A percentile compares a stretch with the other conserved stretches of the same genome.
Evolutionary conservation across 2,329 filamentous ascomycete species (phyloP).

Genomic region (Calonectria pauciramosa): DNA sequence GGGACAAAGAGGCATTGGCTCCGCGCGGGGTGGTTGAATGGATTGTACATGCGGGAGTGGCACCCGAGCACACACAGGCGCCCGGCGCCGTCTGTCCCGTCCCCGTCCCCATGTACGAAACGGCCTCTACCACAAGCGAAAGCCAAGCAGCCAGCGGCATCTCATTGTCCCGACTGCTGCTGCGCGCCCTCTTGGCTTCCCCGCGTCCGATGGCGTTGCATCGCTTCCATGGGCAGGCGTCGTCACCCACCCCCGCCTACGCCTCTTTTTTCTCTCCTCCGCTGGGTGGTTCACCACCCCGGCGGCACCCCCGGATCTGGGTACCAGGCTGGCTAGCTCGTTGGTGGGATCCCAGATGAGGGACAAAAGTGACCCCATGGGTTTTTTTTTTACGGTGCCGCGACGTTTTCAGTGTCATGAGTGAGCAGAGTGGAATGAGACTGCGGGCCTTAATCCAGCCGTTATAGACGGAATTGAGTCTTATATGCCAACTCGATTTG

Average conservation of each 20-base stretch:
- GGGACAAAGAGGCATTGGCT: not conserved
- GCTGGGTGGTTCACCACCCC: not conserved
- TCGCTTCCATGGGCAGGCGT: slow-evolving; percentile 13
- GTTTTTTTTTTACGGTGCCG: not conserved
- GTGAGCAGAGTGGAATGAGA: not conserved
- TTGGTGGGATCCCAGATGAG: not conserved
- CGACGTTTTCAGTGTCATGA: not conserved
- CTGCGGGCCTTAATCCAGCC: not conserved
- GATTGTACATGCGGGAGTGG: not conserved
- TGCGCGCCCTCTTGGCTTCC: slow-evolving; percentile 10
- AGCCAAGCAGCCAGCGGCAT: slow-evolving; percentile 6
- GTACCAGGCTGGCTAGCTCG: not conserved
- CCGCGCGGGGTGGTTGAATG: not conserved
- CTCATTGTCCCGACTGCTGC: slow-evolving; percentile 15
- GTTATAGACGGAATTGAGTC: not conserved
- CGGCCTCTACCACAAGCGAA: not conserved
- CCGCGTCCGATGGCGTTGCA: slow-evolving; percentile 26
- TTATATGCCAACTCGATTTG: not conserved
- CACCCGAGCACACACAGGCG: not conserved
- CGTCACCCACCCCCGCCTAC: slow-evolving; percentile 16
- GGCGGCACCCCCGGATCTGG: slow-evolving; percentile 22
- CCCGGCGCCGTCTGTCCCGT: not conserved
- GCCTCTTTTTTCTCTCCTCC: not conserved
- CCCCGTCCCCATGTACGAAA: not conserved
- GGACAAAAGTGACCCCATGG: not conserved